Conservation (phyloP, 2,329 filamentous ascomycete species). For the Coniochaeta sp. region DNA sequence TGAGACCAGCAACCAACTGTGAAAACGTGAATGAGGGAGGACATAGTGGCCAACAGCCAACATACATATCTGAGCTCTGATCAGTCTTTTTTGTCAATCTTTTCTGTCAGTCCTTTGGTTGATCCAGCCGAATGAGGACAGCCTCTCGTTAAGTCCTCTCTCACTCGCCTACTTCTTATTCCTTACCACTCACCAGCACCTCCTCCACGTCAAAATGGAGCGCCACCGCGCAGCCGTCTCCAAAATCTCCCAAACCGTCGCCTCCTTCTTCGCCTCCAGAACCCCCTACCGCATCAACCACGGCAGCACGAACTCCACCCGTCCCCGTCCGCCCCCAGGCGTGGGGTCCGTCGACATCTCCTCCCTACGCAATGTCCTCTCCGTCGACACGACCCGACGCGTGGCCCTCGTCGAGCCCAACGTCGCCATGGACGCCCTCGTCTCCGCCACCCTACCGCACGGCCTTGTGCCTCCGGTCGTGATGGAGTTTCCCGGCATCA, state of each 20-base stretch:
- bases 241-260: slow-evolving; percentile 39
- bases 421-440: slow-evolving; percentile 66
- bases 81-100: too few relatives aligned
- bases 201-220: slow-evolving; percentile 41
- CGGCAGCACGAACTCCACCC: slow-evolving; percentile 71
- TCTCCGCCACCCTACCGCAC: slow-evolving; percentile 57
- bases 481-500: slow-evolving; percentile 73
- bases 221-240: slow-evolving; percentile 41
- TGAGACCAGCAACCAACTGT: too few relatives aligned
- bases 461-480: slow-evolving; percentile 64
- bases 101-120: too few relatives aligned
- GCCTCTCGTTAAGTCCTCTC: too few relatives aligned
- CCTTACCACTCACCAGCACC: neutral
- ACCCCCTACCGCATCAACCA: slow-evolving; percentile 68
- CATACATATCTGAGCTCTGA: too few relatives aligned
- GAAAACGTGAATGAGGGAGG: too few relatives aligned
- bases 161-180: too few relatives aligned
- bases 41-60: too few relatives aligned
- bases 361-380: slow-evolving; percentile 53
- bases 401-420: slow-evolving; percentile 66
- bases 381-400: slow-evolving; percentile 46
- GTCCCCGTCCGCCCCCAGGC: slow-evolving; percentile 36
- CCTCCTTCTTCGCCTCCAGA: slow-evolving; percentile 37
- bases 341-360: slow-evolving; percentile 54
- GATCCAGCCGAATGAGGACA: too few relatives aligned